Evolutionary conservation across 2,329 filamentous ascomycete genomes (phyloP).

Genomic region (Paecilomyces sp.): DNA sequence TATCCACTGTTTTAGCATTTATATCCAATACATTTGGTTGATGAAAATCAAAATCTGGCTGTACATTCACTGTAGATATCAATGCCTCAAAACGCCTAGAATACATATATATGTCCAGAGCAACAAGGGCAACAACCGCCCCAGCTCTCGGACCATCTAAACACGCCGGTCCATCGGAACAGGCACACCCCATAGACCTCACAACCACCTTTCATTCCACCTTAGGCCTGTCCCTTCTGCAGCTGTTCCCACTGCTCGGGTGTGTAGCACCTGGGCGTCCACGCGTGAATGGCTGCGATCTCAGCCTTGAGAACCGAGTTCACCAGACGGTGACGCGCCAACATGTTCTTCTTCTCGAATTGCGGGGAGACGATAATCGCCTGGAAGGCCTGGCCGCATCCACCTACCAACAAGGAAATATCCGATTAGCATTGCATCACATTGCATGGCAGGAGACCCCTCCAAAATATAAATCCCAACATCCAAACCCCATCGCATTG

Average conservation of each 20-base stretch:
- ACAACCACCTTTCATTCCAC: neutral
- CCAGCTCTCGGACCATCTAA: neutral
- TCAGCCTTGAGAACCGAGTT: constrained; percentile 78
- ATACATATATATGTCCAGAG: constrained; percentile 1
- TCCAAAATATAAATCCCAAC: neutral
- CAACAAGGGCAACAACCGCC: neutral
- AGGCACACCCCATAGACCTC: neutral
- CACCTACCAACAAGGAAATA: constrained; percentile 42
- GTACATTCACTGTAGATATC: neutral
- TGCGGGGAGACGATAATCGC: constrained; percentile 63
- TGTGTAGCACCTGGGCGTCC: constrained; percentile 91
- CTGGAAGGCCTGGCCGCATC: constrained; percentile 64
- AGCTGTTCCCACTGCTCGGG: constrained; percentile 80
- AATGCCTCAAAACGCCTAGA: neutral
- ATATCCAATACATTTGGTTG: neutral
- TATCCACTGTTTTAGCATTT: neutral
- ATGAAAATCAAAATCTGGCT: neutral
- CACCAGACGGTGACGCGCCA: constrained; percentile 80
- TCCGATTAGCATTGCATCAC: neutral
- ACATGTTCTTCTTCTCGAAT: constrained; percentile 65
- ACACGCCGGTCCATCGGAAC: neutral
- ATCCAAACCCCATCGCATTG: neutral
- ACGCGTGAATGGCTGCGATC: constrained; percentile 86
- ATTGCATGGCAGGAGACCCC: neutral
- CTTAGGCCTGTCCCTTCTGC: constrained; percentile 31